Evolutionary conservation across 1,284 basidiomycete species (phyloP), one percentile per base, ranked within the genome.

Genomic region (Ganoderma sinense): DNA sequence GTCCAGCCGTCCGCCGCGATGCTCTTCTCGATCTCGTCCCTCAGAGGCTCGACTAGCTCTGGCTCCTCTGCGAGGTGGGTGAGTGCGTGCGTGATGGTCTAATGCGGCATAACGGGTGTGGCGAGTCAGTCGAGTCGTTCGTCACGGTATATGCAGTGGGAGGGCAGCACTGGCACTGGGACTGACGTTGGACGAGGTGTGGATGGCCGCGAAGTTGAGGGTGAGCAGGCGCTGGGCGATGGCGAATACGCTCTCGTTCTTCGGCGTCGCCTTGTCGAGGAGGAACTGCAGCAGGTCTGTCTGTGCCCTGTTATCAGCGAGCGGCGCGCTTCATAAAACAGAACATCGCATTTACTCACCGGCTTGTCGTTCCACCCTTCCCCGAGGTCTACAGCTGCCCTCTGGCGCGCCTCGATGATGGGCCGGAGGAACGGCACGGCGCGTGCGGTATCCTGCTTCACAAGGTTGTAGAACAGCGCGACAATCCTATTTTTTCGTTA

Each of bases 281-380:
- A 87, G 73, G 84, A 84, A 85, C 36, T 80, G 79, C 14, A 87
- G 75, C 77, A 85, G 72, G 72, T 86, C 84, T 60, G 81, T 81
- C 83, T 85, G 62, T 5, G 5, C 1, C 20, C 4, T 31, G 13
- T 31, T 8, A 4, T 53, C 23, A 53, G 40, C 13, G 3, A 13
- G 20, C 51, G 51, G 3, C n/a, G n/a, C n/a, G 16, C 29, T 13
- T 23, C 6, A 29, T 26, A 7, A 1, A 7, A n/a, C n/a, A 0
- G 5, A 39, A 11, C n/a, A n/a, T n/a, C n/a, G n/a, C 13, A 7
- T 1, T 31, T 0, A 39, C 53, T 11, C 26, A 55, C 53, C 29
- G 53, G 53, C 29, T 55, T 55, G 53, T 55, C 53, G 31, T 55
- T 53, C 51, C 51, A 53, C 16, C 51, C 51, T 16, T 53, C 29